These are phyloP conservation scores for Nothophoma quercina DNA, from an alignment of 2,329 filamentous ascomycete genomes.

Conservation along the genomic window DNA sequence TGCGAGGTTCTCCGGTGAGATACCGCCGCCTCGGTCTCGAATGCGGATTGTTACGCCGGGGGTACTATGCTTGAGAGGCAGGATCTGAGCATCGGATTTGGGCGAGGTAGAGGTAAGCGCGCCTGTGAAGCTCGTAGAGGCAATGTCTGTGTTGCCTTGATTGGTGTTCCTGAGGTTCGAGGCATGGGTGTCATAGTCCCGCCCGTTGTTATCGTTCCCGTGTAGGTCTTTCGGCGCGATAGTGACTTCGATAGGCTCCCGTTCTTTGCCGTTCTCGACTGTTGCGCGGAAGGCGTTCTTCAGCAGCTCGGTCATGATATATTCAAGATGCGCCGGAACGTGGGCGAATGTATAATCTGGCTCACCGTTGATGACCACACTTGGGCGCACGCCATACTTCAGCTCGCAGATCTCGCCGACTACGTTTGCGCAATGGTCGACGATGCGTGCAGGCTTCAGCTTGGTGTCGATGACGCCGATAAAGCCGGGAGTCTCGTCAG, in stretches of 20 bases:
- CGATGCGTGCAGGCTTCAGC: conserved; percentile 79
- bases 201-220: conserved; percentile 18
- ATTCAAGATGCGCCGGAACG: conserved; percentile 94
- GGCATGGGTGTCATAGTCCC: neutral
- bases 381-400: conserved; percentile 88
- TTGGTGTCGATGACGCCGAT: conserved; percentile 96
- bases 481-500: conserved; percentile 65
- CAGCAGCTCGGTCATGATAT: conserved; percentile 93
- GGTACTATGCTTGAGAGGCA: conserved; percentile 59
- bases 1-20: conserved; percentile 80
- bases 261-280: conserved; percentile 80
- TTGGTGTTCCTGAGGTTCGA: conserved; percentile 26
- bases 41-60: conserved; percentile 95
- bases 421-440: conserved; percentile 85
- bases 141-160: conserved; percentile 45
- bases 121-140: conserved; percentile 41
- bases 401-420: conserved; percentile 97
- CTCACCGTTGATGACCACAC: conserved; percentile 82
- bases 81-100: conserved; percentile 48
- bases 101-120: conserved; percentile 26
- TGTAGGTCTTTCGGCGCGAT: conserved; percentile 68
- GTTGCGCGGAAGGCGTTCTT: conserved; percentile 97
- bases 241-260: conserved; percentile 87
- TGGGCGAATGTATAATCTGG: conserved; percentile 89
- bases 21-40: conserved; percentile 92